Conservation (phyloP, 2,329 filamentous ascomycete genomes). For the Aspergillus fumigatus region DNA sequence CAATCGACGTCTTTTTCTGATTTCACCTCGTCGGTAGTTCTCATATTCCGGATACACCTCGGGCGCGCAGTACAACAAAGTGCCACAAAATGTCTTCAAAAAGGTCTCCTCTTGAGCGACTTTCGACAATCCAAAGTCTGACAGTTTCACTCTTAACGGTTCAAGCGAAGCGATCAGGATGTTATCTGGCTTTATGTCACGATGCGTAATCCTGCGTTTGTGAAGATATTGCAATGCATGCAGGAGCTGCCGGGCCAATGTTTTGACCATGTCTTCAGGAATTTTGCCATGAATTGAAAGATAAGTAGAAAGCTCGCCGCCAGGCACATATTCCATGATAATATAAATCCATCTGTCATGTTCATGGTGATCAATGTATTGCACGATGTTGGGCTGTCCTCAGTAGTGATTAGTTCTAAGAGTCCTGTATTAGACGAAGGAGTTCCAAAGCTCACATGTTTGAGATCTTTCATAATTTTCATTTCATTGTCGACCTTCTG, state of each 20-base stretch:
- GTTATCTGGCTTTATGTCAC: slow-evolving; percentile 98
- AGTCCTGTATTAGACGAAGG: background rate
- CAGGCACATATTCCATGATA: slow-evolving; percentile 89
- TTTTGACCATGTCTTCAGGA: slow-evolving; percentile 63
- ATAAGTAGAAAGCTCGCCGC: slow-evolving; percentile 76
- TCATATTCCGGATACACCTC: slow-evolving; percentile 87
- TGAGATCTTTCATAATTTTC: slow-evolving; percentile 83
- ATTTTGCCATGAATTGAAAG: slow-evolving; percentile 60
- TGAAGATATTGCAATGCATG: slow-evolving; percentile 84
- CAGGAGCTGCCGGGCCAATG: slow-evolving; percentile 65
- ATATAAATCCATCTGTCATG: slow-evolving; percentile 80
- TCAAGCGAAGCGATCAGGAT: slow-evolving; percentile 73
- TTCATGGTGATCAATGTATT: slow-evolving; percentile 85
- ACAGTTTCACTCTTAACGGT: slow-evolving; percentile 81
- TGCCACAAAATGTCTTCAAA: slow-evolving; percentile 93
- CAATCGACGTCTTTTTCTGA: slow-evolving; percentile 59
- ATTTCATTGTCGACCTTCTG: slow-evolving; percentile 96
- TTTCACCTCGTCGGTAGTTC: slow-evolving; percentile 56
- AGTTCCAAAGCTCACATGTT: slow-evolving; percentile 60
- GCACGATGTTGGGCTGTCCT: slow-evolving; percentile 74
- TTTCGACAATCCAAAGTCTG: slow-evolving; percentile 95
- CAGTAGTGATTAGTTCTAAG: slow-evolving; percentile 7
- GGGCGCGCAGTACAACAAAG: slow-evolving; percentile 89
- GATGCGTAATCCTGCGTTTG: slow-evolving; percentile 82
- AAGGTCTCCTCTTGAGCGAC: slow-evolving; percentile 90